Percentiles rank a stretch among this genome's conserved stretches.
These are phyloP conservation scores for Chamaecrista fasciculata DNA, from an alignment of 306 rosid species.

Conservation along the genomic window DNA sequence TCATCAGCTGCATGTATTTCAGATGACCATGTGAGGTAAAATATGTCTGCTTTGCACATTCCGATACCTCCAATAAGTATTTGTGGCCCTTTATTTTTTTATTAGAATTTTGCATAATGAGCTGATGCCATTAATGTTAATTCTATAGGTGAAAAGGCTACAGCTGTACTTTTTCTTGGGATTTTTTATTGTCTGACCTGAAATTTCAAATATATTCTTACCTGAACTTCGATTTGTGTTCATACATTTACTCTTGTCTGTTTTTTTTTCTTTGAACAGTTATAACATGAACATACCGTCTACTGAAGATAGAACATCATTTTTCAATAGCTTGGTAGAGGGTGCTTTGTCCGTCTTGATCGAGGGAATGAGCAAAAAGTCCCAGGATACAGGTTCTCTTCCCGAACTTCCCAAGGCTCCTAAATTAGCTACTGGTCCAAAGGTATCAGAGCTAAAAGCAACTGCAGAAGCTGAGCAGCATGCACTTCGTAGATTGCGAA, in stretches of 20 bases:
- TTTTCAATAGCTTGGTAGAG: constrained; percentile 66
- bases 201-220: not conserved
- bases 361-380: constrained; percentile 56
- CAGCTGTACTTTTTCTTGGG: not conserved
- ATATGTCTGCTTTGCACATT: constrained; percentile 2
- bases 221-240: constrained; percentile 24
- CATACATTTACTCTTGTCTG: constrained; percentile 17
- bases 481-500: constrained; percentile 92
- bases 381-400: constrained; percentile 42
- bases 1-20: constrained; percentile 13
- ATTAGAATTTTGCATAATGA: constrained; percentile 2
- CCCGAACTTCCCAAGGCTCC: constrained; percentile 97
- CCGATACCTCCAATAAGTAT: constrained; percentile 14
- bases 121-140: constrained; percentile 1
- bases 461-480: constrained; percentile 94
- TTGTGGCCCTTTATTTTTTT: not conserved
- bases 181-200: constrained; percentile 8
- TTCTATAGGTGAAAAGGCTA: constrained; percentile 19
- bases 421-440: constrained; percentile 78
- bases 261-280: constrained; percentile 43
- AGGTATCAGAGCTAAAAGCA: constrained; percentile 88
- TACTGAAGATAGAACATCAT: constrained; percentile 63
- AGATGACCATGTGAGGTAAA: not conserved
- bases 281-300: constrained; percentile 64
- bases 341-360: constrained; percentile 72